Conservation (phyloP, 192 early-diverging fungal genomes). For the Dispira parvispora region DNA sequence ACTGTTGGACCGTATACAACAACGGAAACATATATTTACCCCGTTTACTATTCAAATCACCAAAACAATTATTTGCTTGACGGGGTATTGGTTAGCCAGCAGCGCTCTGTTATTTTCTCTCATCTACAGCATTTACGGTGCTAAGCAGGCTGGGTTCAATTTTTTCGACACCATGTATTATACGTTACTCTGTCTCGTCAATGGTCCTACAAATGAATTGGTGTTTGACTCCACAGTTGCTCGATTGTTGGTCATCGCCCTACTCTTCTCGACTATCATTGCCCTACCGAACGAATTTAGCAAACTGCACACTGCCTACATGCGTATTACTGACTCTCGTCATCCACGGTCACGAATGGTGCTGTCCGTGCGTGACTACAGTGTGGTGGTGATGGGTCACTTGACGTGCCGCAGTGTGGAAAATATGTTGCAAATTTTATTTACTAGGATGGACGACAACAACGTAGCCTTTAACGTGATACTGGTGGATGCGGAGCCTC, state of each 20-base stretch:
- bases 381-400: background rate
- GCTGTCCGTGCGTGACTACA: background rate
- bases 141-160: background rate
- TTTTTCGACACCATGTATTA: constrained; percentile 7
- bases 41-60: background rate
- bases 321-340: too few relatives aligned
- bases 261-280: background rate
- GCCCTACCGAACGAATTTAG: background rate
- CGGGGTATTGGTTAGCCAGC: background rate
- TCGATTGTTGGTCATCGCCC: background rate
- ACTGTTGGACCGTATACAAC: background rate
- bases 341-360: background rate
- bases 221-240: background rate
- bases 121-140: background rate
- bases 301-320: background rate
- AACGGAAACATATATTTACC: background rate
- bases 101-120: background rate
- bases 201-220: background rate
- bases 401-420: background rate
- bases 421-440: background rate
- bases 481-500: too few relatives aligned
- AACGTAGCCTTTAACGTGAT: background rate
- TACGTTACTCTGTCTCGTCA: background rate
- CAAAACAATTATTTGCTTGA: background rate
- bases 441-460: background rate